Percentiles rank a stretch among this genome's conserved stretches.
phyloP scores from a whole-genome alignment of 371 early-diverging fungal genomes.

The Rhizomucor miehei region DNA sequence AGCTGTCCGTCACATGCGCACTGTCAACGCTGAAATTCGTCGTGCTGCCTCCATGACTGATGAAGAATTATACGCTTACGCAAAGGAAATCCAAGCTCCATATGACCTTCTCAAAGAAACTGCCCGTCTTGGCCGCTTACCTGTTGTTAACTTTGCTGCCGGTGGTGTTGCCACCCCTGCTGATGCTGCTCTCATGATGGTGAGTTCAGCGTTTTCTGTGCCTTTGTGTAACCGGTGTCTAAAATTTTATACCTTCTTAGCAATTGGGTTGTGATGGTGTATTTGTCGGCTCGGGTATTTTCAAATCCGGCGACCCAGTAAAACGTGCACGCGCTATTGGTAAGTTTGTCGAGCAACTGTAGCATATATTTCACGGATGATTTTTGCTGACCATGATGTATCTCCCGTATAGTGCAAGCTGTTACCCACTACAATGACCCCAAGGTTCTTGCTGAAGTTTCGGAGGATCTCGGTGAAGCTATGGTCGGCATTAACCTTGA shows the following conservation, averaged over 20 bases:
- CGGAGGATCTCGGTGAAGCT: constrained; percentile 92
- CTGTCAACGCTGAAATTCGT: constrained; percentile 82
- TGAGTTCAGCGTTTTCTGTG: constrained; percentile 12
- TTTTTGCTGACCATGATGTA: background rate
- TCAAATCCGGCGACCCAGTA: constrained; percentile 93
- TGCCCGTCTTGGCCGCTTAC: constrained; percentile 85
- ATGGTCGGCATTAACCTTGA: constrained; percentile 95
- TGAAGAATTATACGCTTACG: constrained; percentile 78
- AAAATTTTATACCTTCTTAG: constrained; percentile 19
- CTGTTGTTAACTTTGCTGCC: constrained; percentile 98
- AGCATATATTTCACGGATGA: background rate
- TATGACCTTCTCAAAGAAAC: constrained; percentile 87
- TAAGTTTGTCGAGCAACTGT: constrained; percentile 7
- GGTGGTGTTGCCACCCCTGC: constrained; percentile 97
- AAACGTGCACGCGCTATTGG: constrained; percentile 93
- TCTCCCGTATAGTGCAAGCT: constrained; percentile 80
- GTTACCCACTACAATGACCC: constrained; percentile 94
- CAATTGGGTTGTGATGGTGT: constrained; percentile 98
- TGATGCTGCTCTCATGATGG: constrained; percentile 96
- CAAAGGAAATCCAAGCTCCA: constrained; percentile 93
- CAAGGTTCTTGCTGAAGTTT: constrained; percentile 84
- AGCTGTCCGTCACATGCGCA: constrained; percentile 94
- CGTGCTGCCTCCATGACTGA: constrained; percentile 69
- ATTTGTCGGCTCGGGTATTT: constrained; percentile 86
- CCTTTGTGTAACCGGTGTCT: background rate